phyloP scores from a whole-genome alignment of 2,329 filamentous ascomycete species.

The Ceratocystis cacaofunesta region DNA sequence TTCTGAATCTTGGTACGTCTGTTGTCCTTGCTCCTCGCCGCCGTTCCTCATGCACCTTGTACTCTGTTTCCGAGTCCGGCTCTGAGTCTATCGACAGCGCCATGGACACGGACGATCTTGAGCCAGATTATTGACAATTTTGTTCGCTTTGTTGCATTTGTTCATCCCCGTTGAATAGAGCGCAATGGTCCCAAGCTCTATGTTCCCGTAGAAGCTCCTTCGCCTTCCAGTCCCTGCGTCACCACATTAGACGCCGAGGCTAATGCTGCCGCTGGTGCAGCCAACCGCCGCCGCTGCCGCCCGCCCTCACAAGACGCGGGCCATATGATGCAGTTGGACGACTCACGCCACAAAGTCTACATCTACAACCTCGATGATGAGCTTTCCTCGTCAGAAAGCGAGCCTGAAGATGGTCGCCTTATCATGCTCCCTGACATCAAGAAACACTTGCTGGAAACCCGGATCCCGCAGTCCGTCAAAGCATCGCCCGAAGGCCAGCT shows the following conservation, averaged over 20 bases:
- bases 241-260: background rate
- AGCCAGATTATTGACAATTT: conserved; percentile 18
- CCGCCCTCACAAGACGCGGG: conserved; percentile 19
- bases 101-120: conserved; percentile 19
- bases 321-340: conserved; percentile 84
- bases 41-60: conserved; percentile 10
- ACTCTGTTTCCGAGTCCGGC: conserved; percentile 12
- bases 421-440: conserved; percentile 78
- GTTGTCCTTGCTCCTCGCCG: conserved; percentile 14
- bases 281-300: conserved; percentile 18
- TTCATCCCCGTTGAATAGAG: conserved; percentile 30
- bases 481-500: conserved; percentile 25
- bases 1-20: conserved; percentile 62
- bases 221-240: conserved; percentile 22
- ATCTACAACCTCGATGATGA: conserved; percentile 85
- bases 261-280: conserved; percentile 14
- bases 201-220: conserved; percentile 41
- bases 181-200: conserved; percentile 49
- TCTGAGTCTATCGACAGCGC: conserved; percentile 13
- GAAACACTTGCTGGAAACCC: conserved; percentile 58
- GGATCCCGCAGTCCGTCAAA: conserved; percentile 47
- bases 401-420: conserved; percentile 42
- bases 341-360: conserved; percentile 76
- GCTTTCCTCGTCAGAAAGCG: conserved; percentile 46
- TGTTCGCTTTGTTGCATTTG: conserved; percentile 1